Evolutionary conservation across 2,329 filamentous ascomycete species (phyloP).

Genomic region (Ophiostoma piceae): DNA sequence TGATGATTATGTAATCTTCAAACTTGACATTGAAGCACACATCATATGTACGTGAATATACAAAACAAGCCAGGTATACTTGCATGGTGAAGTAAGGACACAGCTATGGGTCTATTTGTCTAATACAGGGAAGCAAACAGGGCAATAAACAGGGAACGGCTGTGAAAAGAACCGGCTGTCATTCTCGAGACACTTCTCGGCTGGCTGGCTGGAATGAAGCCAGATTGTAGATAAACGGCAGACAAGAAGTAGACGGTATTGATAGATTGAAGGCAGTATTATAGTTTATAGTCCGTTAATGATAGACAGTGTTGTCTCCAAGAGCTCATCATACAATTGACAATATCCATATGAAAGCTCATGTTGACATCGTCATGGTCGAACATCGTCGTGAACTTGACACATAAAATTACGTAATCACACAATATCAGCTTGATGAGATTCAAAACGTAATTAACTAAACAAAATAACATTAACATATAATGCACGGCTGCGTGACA

Average conservation of each 20-base stretch:
- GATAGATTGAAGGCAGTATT: too few relatives aligned
- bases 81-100: not conserved
- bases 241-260: not conserved
- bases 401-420: too few relatives aligned
- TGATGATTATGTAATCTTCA: not conserved
- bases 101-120: too few relatives aligned
- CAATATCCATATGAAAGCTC: too few relatives aligned
- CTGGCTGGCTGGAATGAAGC: not conserved
- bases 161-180: conserved; percentile 5
- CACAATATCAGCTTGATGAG: too few relatives aligned
- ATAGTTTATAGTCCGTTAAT: too few relatives aligned
- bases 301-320: too few relatives aligned
- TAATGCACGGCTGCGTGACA: not conserved
- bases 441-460: not conserved
- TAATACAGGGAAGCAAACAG: too few relatives aligned
- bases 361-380: too few relatives aligned
- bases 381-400: too few relatives aligned
- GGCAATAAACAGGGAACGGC: not conserved
- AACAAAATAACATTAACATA: not conserved
- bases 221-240: not conserved
- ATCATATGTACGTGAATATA: not conserved
- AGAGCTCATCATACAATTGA: too few relatives aligned
- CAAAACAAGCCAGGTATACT: not conserved
- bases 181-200: not conserved
- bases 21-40: not conserved